These are phyloP conservation scores for Termitomyces titanicus DNA, from an alignment of 768 basidiomycete genomes.

Conservation along the genomic window DNA sequence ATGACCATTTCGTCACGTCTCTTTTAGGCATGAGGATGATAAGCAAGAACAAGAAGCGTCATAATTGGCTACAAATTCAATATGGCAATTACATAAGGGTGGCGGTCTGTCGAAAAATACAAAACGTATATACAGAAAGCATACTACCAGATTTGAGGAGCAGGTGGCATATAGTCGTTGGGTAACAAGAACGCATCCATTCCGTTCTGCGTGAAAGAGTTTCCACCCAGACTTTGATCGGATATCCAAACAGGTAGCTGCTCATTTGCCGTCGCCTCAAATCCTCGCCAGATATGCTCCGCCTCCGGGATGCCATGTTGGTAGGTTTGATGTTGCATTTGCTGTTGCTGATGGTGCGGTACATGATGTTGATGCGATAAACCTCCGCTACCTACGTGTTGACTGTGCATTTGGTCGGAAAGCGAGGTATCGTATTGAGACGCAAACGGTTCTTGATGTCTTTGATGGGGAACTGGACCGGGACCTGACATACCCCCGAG, in stretches of 20 bases:
- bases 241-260: slow-evolving; percentile 85
- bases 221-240: slow-evolving; percentile 77
- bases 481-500: slow-evolving; percentile 20
- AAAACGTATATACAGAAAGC: slow-evolving; percentile 3
- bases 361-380: slow-evolving; percentile 24
- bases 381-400: slow-evolving; percentile 14
- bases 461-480: slow-evolving; percentile 30
- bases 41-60: not conserved
- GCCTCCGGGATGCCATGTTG: slow-evolving; percentile 33
- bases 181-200: slow-evolving; percentile 86
- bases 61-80: slow-evolving; percentile 3
- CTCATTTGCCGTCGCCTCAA: slow-evolving; percentile 68
- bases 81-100: slow-evolving; percentile 13
- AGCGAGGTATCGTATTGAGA: slow-evolving; percentile 51
- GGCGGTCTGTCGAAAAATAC: slow-evolving; percentile 5
- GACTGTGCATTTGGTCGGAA: slow-evolving; percentile 26
- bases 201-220: slow-evolving; percentile 72
- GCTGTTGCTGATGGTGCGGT: slow-evolving; percentile 20
- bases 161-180: slow-evolving; percentile 64
- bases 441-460: slow-evolving; percentile 48
- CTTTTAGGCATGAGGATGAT: not conserved
- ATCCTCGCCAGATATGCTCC: slow-evolving; percentile 74
- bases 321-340: slow-evolving; percentile 24
- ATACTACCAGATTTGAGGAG: slow-evolving; percentile 72
- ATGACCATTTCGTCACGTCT: slow-evolving; percentile 5